Conservation (phyloP, 306 rosid genomes). For the Cicer cuneatum region DNA sequence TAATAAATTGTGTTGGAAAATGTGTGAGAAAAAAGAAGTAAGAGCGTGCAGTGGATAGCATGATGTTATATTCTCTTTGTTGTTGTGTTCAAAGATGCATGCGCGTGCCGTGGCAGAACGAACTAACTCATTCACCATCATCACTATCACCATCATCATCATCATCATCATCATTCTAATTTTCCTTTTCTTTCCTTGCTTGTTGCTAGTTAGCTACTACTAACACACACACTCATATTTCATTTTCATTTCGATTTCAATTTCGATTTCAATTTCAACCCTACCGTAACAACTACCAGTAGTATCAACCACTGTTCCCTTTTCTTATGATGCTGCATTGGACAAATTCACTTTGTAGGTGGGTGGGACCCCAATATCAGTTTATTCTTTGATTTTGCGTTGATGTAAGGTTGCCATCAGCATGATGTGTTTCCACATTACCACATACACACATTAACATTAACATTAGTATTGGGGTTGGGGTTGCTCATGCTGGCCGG, state of each 20-base stretch:
- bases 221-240: too few relatives aligned
- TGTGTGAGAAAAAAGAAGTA: constrained; percentile 42
- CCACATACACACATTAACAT: not conserved
- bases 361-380: constrained; percentile 22
- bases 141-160: constrained; percentile 45
- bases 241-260: constrained; percentile 15
- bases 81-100: not conserved
- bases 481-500: constrained; percentile 57
- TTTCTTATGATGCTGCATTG: constrained; percentile 7
- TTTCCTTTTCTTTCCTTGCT: too few relatives aligned
- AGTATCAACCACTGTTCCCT: not conserved
- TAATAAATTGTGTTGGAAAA: constrained; percentile 42
- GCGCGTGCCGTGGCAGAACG: constrained; percentile 70
- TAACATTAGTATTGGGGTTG: too few relatives aligned
- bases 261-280: not conserved
- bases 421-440: constrained; percentile 53
- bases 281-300: not conserved
- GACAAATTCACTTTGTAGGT: constrained; percentile 6
- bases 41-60: constrained; percentile 76
- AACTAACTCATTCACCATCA: constrained; percentile 64
- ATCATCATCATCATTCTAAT: not conserved
- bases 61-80: constrained; percentile 80
- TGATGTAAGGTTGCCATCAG: constrained; percentile 63
- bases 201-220: too few relatives aligned
- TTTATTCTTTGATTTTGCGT: not conserved